Base-by-base conservation (phyloP, 2,329 filamentous ascomycete species). In the Acephala macrosclerotiorum region DNA sequence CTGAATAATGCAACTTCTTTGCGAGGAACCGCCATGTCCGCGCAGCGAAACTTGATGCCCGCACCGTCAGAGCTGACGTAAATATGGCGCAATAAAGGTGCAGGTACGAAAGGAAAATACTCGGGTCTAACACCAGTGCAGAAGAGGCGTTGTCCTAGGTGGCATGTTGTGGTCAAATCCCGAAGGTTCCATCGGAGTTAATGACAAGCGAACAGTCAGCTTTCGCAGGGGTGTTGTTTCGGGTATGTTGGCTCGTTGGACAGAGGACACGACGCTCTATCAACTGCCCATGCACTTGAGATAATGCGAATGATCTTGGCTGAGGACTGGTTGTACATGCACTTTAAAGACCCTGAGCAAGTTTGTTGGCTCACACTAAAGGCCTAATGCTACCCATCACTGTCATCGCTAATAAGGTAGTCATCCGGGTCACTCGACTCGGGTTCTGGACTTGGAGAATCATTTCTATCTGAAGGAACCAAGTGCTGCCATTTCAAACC, bases 141-240 rank as follows among this genome's bases (percentile, higher is more conserved):
- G 45, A n/a, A 42, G 12, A 42, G 38, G 38, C 12, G 5, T 3
- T 42, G 38, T 42, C 38, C 4, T 14, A 42, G 12, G 4, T 16
- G 45, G 40, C 11, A 6, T n/a, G n/a, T 42, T 26, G n/a, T 9
- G 7, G 45, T 22, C 11, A 49, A 49, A 4, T 5, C 20, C 11
- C 3, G 20, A 16, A 11, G n/a, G 20, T 22, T 11, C 20, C 40
- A 2, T 18, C 45, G 45, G 45, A 8, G n/a, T 49, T 49, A 49
- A 22, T 26, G 45, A n/a, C n/a, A 49, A n/a, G 7, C 2, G 45
- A 49, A 49, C 45, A 49, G 45, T 49, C 45, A 49, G 45, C 45
- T 49, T 49, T 11, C 4, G n/a, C 11, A 20, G 14, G 20, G 9
- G 18, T 26, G 25, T 49, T 49, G 14, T 6, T 18, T 16, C n/a